Conservation (phyloP, 2,329 filamentous ascomycete genomes). For the Cytospora paraplurivora region DNA sequence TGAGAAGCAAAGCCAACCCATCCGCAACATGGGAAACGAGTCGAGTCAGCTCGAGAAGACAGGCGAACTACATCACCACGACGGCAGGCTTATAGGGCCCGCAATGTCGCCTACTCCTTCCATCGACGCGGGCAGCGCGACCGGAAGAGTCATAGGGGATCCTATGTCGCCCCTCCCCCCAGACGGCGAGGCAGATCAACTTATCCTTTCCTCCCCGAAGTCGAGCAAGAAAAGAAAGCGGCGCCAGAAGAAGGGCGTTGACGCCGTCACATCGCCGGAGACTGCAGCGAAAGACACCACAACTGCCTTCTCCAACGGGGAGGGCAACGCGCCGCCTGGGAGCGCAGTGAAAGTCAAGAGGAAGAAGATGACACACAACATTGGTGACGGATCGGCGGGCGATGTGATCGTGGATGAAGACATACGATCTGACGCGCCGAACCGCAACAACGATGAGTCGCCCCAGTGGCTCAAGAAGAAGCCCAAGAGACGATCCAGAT, state of each 20-base stretch:
- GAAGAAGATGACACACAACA: conserved; percentile 12
- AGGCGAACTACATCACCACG: not conserved
- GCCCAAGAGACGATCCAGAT: conserved; percentile 7
- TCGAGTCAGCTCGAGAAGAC: conserved; percentile 2
- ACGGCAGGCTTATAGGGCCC: conserved; percentile 11
- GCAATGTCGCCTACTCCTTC: conserved; percentile 22
- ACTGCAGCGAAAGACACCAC: not conserved
- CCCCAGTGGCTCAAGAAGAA: conserved; percentile 8
- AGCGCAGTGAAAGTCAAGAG: not conserved
- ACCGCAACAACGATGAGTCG: not conserved
- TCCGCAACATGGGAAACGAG: conserved; percentile 9
- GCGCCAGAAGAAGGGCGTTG: conserved; percentile 3
- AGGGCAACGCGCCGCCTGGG: not conserved
- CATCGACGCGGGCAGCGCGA: not conserved
- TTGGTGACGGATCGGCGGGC: not conserved
- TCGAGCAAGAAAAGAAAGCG: conserved; percentile 15
- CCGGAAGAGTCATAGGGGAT: not conserved
- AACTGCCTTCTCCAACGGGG: not conserved
- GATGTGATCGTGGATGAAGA: not conserved
- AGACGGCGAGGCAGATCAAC: conserved; percentile 1
- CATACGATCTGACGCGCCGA: not conserved
- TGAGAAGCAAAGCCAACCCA: not conserved
- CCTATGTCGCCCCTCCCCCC: conserved; percentile 3
- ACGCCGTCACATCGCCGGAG: not conserved
- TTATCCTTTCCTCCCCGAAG: not conserved